Conservation (phyloP, 1,284 basidiomycete species). For the Sporisorium exsertum region DNA sequence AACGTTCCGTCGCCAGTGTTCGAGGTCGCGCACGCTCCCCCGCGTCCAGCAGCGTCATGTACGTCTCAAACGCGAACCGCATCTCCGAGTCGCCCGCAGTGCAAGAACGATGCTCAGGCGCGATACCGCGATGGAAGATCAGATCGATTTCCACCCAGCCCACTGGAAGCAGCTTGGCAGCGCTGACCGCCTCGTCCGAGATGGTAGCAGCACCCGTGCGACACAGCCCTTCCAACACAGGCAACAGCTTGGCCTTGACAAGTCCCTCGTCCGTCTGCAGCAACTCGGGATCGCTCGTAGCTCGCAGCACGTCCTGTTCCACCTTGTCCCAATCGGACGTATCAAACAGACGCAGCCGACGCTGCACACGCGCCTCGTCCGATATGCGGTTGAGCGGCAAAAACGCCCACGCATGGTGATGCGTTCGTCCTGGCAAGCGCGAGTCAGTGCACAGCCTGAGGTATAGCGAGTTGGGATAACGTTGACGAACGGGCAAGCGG, state of each 20-base stretch:
- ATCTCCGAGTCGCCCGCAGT: slow-evolving; percentile 58
- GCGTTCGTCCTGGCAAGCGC: slow-evolving; percentile 52
- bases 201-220: slow-evolving; percentile 18
- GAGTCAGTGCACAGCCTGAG: slow-evolving; percentile 56
- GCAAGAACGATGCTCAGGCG: slow-evolving; percentile 50
- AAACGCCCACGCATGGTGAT: slow-evolving; percentile 50
- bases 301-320: slow-evolving; percentile 57
- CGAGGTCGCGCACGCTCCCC: slow-evolving; percentile 50
- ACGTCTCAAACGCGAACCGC: slow-evolving; percentile 58
- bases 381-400: slow-evolving; percentile 53
- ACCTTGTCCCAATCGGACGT: slow-evolving; percentile 46
- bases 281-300: slow-evolving; percentile 36
- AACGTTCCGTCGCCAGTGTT: slow-evolving; percentile 19
- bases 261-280: slow-evolving; percentile 20
- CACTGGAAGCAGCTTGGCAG: slow-evolving; percentile 33
- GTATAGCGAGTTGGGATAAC: slow-evolving; percentile 48
- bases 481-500: slow-evolving; percentile 47
- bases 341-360: slow-evolving; percentile 49
- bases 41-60: slow-evolving; percentile 47
- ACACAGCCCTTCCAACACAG: slow-evolving; percentile 55
- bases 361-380: slow-evolving; percentile 44
- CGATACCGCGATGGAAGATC: slow-evolving; percentile 57
- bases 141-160: slow-evolving; percentile 60
- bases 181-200: slow-evolving; percentile 28
- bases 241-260: slow-evolving; percentile 24